A percentile compares a stretch with the other conserved stretches of the same genome.
These are phyloP conservation scores for Rubia peregrina DNA, from an alignment of 305 asterid genomes.

Conservation along the genomic window DNA sequence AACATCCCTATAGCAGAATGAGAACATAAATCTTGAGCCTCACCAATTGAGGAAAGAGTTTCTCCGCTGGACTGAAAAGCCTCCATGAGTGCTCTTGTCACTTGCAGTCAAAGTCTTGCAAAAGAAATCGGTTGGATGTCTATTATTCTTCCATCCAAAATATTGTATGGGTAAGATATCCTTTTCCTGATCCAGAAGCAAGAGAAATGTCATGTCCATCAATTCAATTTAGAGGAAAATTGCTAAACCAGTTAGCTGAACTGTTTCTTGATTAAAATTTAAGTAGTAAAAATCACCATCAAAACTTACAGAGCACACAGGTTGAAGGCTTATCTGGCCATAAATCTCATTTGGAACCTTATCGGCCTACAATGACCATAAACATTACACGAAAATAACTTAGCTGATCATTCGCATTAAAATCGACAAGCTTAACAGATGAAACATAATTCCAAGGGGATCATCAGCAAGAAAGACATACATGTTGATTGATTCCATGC, in stretches of 20 bases:
- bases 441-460: not conserved
- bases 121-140: slow-evolving; percentile 89
- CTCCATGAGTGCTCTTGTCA: slow-evolving; percentile 94
- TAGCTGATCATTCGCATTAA: not conserved
- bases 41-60: slow-evolving; percentile 85
- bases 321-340: slow-evolving; percentile 91
- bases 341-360: slow-evolving; percentile 89
- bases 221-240: not conserved
- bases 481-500: slow-evolving; percentile 81
- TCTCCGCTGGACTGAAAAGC: slow-evolving; percentile 94
- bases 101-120: slow-evolving; percentile 92
- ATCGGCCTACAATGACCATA: slow-evolving; percentile 53
- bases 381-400: slow-evolving; percentile 1
- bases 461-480: slow-evolving; percentile 24
- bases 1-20: not conserved
- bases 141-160: slow-evolving; percentile 61
- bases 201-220: slow-evolving; percentile 7
- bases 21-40: slow-evolving; percentile 10
- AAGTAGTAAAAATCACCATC: not conserved
- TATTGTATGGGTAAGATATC: slow-evolving; percentile 84
- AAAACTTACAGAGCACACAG: slow-evolving; percentile 67
- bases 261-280: not conserved
- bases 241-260: not conserved
- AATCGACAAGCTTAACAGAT: not conserved
- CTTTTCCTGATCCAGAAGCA: slow-evolving; percentile 52